Evolutionary conservation across 805 yeast genomes (phyloP).

Genomic region (Myxozyma udenii): DNA sequence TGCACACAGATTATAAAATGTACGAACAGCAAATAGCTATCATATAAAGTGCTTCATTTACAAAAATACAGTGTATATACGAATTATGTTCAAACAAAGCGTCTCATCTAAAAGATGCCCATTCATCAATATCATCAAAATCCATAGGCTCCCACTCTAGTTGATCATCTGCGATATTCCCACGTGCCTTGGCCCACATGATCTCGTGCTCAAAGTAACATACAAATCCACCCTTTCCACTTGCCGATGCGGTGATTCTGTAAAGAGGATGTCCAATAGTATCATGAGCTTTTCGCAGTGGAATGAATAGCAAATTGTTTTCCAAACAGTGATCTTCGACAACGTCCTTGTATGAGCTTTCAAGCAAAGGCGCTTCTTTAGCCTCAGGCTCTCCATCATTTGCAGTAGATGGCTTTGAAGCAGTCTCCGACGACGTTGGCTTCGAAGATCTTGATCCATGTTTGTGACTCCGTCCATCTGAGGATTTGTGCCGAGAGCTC

Average conservation of each 20-base stretch:
- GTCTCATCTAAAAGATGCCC: conserved; percentile 7
- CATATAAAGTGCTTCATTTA: no score
- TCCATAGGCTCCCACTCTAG: conserved; percentile 45
- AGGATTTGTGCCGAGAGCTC: background rate
- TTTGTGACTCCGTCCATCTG: background rate
- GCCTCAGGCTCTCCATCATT: conserved; percentile 1
- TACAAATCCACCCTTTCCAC: conserved; percentile 39
- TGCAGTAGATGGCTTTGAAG: background rate
- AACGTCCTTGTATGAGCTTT: conserved; percentile 57
- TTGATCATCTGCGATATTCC: conserved; percentile 24
- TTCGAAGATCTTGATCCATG: background rate
- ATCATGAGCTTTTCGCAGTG: conserved; percentile 39
- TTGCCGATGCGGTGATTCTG: conserved; percentile 40
- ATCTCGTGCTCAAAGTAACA: conserved; percentile 65
- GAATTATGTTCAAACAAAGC: background rate
- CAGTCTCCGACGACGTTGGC: background rate
- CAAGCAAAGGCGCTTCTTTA: conserved; percentile 38
- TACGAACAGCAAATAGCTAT: no score
- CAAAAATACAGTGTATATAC: no score
- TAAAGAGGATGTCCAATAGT: conserved; percentile 47
- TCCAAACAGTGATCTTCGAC: conserved; percentile 58
- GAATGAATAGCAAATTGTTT: conserved; percentile 47
- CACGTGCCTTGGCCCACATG: conserved; percentile 46
- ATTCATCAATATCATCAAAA: conserved; percentile 22
- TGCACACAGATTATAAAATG: no score